A percentile compares a stretch with the other conserved stretches of the same genome.
Conservation (phyloP, 176 grass and related monocot genomes). For the Rhynchospora breviuscula region DNA sequence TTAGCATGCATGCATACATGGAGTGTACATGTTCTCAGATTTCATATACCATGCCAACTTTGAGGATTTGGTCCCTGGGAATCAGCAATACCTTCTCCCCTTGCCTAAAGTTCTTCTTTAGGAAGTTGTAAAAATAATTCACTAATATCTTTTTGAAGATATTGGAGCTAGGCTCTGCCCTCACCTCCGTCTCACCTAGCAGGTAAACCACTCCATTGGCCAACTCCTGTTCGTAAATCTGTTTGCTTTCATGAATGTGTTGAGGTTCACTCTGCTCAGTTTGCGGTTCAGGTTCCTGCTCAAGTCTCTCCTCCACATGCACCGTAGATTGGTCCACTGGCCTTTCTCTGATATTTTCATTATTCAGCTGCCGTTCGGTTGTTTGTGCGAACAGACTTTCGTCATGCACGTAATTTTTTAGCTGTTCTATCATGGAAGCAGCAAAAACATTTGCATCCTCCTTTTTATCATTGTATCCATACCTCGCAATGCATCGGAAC, state of each 20-base stretch:
- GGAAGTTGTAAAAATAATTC: slow-evolving; percentile 58
- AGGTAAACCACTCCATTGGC: slow-evolving; percentile 79
- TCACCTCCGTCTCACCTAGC: slow-evolving; percentile 61
- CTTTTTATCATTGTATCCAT: slow-evolving; percentile 62
- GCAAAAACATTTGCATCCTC: slow-evolving; percentile 51
- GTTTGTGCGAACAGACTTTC: slow-evolving; percentile 36
- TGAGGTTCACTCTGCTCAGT: slow-evolving; percentile 30
- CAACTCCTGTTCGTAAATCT: slow-evolving; percentile 47
- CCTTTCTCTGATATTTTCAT: slow-evolving; percentile 25
- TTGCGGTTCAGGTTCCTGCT: slow-evolving; percentile 36
- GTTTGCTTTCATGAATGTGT: slow-evolving; percentile 35
- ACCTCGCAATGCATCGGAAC: slow-evolving; percentile 62
- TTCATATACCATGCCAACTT: slow-evolving; percentile 77
- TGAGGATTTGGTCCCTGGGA: slow-evolving; percentile 53
- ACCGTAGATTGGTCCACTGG: not conserved
- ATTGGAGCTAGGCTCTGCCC: slow-evolving; percentile 35
- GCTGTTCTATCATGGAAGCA: slow-evolving; percentile 28
- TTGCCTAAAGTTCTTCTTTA: slow-evolving; percentile 56
- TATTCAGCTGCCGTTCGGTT: not conserved
- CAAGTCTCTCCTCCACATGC: slow-evolving; percentile 40
- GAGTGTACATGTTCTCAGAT: slow-evolving; percentile 27
- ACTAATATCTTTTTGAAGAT: slow-evolving; percentile 53
- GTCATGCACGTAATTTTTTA: slow-evolving; percentile 54
- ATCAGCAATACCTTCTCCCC: slow-evolving; percentile 55
- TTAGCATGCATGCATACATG: not conserved